Percentiles rank a stretch among this genome's conserved stretches.
Evolutionary conservation across 228 moss, liverwort and hornwort genomes (phyloP).

Genomic region (Sphagnum fallax): DNA sequence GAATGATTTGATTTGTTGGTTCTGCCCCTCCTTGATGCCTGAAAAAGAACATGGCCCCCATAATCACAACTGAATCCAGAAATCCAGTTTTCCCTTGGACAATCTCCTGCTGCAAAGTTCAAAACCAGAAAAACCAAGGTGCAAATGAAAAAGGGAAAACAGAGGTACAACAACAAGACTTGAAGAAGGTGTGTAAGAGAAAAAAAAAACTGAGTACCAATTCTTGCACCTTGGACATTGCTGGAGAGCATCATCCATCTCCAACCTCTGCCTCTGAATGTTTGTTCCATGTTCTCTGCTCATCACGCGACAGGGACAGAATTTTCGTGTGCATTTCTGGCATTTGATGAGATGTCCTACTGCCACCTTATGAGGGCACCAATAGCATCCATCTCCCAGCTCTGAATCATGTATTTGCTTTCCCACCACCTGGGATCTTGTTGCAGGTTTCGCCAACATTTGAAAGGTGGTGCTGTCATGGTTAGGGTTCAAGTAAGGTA

Average conservation of each 20-base stretch:
- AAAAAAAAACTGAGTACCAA: conserved; percentile 43
- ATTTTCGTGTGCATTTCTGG: conserved; percentile 26
- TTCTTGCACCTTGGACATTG: conserved; percentile 45
- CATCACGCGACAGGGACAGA: conserved; percentile 31
- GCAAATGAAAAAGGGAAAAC: neutral
- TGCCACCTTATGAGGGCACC: conserved; percentile 46
- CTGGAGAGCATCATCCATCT: conserved; percentile 21
- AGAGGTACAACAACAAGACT: neutral
- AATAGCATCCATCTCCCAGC: conserved; percentile 48
- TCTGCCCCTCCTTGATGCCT: conserved; percentile 37
- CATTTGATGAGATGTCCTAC: conserved; percentile 56
- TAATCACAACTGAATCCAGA: conserved; percentile 44
- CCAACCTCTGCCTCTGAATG: conserved; percentile 26
- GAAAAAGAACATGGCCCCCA: conserved; percentile 31
- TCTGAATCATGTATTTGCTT: conserved; percentile 44
- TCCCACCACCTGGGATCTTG: conserved; percentile 1
- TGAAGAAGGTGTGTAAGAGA: neutral
- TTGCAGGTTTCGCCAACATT: no score
- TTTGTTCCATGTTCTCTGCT: conserved; percentile 37
- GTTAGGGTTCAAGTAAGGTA: no score
- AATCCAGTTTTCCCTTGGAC: neutral
- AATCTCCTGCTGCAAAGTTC: neutral
- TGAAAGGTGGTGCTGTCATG: no score
- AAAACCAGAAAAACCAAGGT: neutral
- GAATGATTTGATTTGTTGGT: conserved; percentile 47